Base-by-base conservation (phyloP, 23 red algal species). In the Gracilaria caudata region DNA sequence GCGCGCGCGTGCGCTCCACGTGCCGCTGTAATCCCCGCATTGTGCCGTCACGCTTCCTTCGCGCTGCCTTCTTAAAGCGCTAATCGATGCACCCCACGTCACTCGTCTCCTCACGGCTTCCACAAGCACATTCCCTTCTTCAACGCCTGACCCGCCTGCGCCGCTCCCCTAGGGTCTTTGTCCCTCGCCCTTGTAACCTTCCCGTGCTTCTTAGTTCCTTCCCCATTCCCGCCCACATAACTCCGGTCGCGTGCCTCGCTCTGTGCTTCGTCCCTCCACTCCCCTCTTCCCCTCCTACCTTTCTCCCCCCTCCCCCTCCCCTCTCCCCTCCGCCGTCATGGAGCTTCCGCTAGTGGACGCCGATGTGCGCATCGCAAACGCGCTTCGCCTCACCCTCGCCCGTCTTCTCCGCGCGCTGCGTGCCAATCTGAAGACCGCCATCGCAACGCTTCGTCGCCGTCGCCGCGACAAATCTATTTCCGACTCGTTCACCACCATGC, bases 401-500 rank as follows among this genome's bases (percentile, higher is more conserved):
- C 81, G 81, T 41, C 81, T 85, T 63, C 64, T 64, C 25, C 81
- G 81, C n/a, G 81, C 46, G 9, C 36, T 85, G 23, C 60, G 53
- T 45, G 81, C 81, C 37, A 68, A 85, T 28, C 61, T 85, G 16
- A 64, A 70, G 59, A 54, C 60, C 61, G 30, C 81, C 65, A 51
- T 85, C 13, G 53, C 81, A 7, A 51, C 81, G 23, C 81, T 85
- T n/a, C 81, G 81, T 43, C 60, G 65, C 20, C 59, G 51, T 51
- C 59, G 64, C 17, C 63, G 63, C 20, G 45, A 85, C 39, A 68
- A 73, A 34, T 70, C 81, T 39, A 41, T 85, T 36, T 39, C 78
- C 78, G 53, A 57, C 43, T 41, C 45, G 21, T 44, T 81, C 25
- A 53, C 23, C 32, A 5, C 78, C 24, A 60, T 81, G 7, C 53